phyloP scores from a whole-genome alignment of 2,329 filamentous ascomycete genomes.

The Aureobasidium sp. region DNA sequence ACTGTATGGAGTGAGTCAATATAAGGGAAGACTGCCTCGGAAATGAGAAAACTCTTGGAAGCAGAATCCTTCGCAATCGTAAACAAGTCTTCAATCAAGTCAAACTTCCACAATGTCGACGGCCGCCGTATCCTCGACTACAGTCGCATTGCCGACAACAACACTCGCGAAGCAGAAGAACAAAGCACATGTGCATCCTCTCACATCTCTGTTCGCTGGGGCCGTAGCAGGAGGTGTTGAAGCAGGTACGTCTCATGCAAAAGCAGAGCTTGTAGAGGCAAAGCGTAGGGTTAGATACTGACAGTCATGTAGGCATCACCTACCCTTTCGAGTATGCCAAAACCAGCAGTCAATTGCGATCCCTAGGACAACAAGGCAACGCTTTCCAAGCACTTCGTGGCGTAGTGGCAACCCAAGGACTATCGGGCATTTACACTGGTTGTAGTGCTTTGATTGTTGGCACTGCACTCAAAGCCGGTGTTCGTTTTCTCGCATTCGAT shows the following conservation, averaged over 20 bases:
- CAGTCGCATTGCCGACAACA: background rate
- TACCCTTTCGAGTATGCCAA: conserved; percentile 32
- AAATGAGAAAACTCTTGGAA: background rate
- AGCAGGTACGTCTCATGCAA: conserved; percentile 26
- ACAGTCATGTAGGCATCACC: conserved; percentile 32
- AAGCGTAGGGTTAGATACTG: background rate
- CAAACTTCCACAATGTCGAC: background rate
- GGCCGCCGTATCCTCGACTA: background rate
- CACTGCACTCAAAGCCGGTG: conserved; percentile 28
- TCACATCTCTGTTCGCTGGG: conserved; percentile 36
- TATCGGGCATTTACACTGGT: conserved; percentile 28
- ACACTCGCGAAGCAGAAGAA: conserved; percentile 20
- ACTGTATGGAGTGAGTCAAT: background rate
- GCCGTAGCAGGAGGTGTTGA: conserved; percentile 49
- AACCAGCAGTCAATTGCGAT: conserved; percentile 28
- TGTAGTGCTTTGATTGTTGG: conserved; percentile 26
- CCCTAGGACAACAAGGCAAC: conserved; percentile 18
- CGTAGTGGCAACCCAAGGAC: conserved; percentile 22
- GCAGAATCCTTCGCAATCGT: background rate
- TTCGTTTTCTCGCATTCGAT: conserved; percentile 29
- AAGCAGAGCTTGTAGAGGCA: background rate
- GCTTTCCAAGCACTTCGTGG: conserved; percentile 23
- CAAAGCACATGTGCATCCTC: conserved; percentile 33
- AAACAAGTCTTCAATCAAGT: background rate
- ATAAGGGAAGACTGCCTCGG: background rate